Evolutionary conservation across 2,329 filamentous ascomycete genomes (phyloP).

Genomic region (Pseudocercospora macadamiae): DNA sequence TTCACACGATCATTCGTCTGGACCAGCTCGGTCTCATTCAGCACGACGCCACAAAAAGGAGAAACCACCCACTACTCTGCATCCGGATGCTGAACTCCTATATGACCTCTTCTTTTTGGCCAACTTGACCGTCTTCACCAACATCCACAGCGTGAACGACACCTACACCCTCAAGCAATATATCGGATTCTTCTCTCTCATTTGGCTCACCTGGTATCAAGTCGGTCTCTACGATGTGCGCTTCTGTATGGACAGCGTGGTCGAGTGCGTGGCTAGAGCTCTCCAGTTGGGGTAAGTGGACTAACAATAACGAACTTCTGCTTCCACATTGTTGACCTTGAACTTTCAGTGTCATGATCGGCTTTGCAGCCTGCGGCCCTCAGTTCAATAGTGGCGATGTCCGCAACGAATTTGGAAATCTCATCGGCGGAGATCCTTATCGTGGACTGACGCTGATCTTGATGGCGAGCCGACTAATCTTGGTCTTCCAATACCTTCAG

Average conservation of each 20-base stretch:
- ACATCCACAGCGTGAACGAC: slow-evolving; percentile 58
- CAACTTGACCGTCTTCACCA: slow-evolving; percentile 67
- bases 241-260: slow-evolving; percentile 65
- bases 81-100: slow-evolving; percentile 56
- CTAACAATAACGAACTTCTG: too few relatives aligned
- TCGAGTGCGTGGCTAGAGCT: slow-evolving; percentile 61
- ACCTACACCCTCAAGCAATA: slow-evolving; percentile 45
- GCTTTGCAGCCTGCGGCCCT: slow-evolving; percentile 62
- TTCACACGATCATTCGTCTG: not conserved
- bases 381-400: slow-evolving; percentile 33
- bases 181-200: slow-evolving; percentile 58
- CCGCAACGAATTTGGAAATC: slow-evolving; percentile 25
- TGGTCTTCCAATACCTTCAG: not conserved
- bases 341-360: slow-evolving; percentile 49
- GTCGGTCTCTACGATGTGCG: slow-evolving; percentile 67
- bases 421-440: not conserved
- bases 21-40: not conserved
- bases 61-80: slow-evolving; percentile 46
- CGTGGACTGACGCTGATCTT: not conserved
- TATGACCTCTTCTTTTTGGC: slow-evolving; percentile 66
- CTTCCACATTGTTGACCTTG: too few relatives aligned
- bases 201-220: slow-evolving; percentile 70
- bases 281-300: too few relatives aligned
- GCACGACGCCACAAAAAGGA: slow-evolving; percentile 17
- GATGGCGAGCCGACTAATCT: not conserved